Evolutionary conservation across 2,329 filamentous ascomycete genomes (phyloP).

Genomic region (Sphaerostilbella broomeana): DNA sequence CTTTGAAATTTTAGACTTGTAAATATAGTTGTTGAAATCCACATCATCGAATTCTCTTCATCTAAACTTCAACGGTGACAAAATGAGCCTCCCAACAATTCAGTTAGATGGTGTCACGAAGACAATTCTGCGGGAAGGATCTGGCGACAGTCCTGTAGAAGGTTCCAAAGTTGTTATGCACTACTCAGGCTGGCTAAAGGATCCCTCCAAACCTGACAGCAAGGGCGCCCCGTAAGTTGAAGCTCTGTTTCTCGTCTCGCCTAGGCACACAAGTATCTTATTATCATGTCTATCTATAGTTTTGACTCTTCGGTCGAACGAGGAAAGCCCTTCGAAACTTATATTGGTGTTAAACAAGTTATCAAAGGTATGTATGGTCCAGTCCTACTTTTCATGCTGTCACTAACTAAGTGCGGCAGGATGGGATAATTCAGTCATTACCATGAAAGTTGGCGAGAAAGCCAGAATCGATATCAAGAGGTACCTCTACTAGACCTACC

Average conservation of each 20-base stretch:
- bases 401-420: constrained; percentile 37
- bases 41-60: too few relatives aligned
- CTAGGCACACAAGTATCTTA: not conserved
- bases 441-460: constrained; percentile 90
- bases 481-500: not conserved
- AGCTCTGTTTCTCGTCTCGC: too few relatives aligned
- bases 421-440: constrained; percentile 77
- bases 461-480: constrained; percentile 72
- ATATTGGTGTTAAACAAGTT: constrained; percentile 76
- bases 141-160: constrained; percentile 50
- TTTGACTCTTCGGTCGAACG: constrained; percentile 83
- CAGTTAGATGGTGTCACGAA: constrained; percentile 67
- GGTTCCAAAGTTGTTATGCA: constrained; percentile 78
- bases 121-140: constrained; percentile 55
- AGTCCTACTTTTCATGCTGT: constrained; percentile 6
- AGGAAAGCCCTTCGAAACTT: constrained; percentile 63
- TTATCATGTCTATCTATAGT: constrained; percentile 38
- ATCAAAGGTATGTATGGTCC: constrained; percentile 63
- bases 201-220: constrained; percentile 51
- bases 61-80: too few relatives aligned
- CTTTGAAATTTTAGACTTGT: too few relatives aligned
- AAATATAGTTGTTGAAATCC: too few relatives aligned
- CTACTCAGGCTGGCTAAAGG: constrained; percentile 84
- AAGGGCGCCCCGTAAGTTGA: constrained; percentile 64
- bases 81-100: too few relatives aligned